Percentiles rank a stretch among this genome's conserved stretches.
Conservation (phyloP, 768 basidiomycete genomes). For the Leccinellum rugosiceps region DNA sequence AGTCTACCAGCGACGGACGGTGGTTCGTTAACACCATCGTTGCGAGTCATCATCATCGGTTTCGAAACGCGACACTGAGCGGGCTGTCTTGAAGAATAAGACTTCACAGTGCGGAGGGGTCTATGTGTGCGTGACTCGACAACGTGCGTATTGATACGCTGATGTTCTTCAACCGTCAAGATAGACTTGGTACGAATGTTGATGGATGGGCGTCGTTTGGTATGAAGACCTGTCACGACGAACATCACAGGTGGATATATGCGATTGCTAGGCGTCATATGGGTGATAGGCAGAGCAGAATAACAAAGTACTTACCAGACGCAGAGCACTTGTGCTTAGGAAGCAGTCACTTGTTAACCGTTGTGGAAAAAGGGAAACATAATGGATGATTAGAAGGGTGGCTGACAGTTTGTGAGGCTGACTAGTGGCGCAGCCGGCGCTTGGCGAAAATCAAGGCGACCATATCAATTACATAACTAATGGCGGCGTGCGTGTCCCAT, state of each 20-base stretch:
- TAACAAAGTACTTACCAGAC: slow-evolving; percentile 9
- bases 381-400: neutral
- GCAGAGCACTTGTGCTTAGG: neutral
- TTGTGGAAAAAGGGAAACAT: neutral
- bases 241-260: slow-evolving; percentile 17
- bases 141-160: neutral
- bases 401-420: slow-evolving; percentile 21
- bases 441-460: neutral
- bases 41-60: slow-evolving; percentile 5
- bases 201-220: slow-evolving; percentile 16
- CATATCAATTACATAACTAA: neutral
- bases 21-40: neutral
- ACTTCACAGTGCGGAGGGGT: neutral
- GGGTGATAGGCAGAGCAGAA: slow-evolving; percentile 2
- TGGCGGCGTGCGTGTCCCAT: too few species aligned
- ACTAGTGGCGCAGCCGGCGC: slow-evolving; percentile 1
- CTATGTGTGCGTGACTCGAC: neutral
- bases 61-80: neutral
- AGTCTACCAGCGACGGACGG: neutral
- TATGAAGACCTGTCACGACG: slow-evolving; percentile 21
- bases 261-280: slow-evolving; percentile 16
- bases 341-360: neutral
- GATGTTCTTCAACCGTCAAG: neutral
- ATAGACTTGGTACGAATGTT: neutral
- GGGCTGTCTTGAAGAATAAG: neutral